A percentile compares a stretch with the other conserved stretches of the same genome.
Conservation (phyloP, 169 alveolate genomes). For the Plasmodium fragile region DNA sequence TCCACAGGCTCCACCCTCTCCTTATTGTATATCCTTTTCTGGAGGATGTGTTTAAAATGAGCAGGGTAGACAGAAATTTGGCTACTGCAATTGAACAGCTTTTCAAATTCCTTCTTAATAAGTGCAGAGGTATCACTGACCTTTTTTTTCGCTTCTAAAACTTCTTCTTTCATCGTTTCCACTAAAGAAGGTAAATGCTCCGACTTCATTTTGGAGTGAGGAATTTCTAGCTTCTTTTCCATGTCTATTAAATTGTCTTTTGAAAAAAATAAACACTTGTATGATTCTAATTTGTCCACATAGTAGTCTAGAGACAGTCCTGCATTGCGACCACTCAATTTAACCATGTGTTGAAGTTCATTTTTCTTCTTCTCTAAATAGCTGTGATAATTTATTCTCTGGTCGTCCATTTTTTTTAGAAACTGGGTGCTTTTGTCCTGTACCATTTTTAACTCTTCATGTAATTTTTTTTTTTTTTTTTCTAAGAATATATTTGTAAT, state of each 20-base stretch:
- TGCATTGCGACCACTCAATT: constrained; percentile 65
- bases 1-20: background rate
- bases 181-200: constrained; percentile 23
- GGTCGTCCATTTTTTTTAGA: constrained; percentile 45
- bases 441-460: constrained; percentile 30
- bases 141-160: constrained; percentile 18
- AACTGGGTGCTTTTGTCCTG: constrained; percentile 68
- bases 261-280: constrained; percentile 64
- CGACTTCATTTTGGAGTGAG: constrained; percentile 67
- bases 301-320: constrained; percentile 59
- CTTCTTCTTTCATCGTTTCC: constrained; percentile 2
- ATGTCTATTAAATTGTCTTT: constrained; percentile 68
- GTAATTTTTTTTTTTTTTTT: constrained; percentile 27
- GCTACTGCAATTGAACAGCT: constrained; percentile 11
- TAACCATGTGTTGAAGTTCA: constrained; percentile 67
- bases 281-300: constrained; percentile 69
- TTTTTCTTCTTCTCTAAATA: constrained; percentile 63
- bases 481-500: constrained; percentile 29
- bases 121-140: constrained; percentile 8
- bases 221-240: constrained; percentile 43
- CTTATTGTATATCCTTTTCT: constrained; percentile 25
- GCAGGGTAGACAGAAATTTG: constrained; percentile 72
- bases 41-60: constrained; percentile 33
- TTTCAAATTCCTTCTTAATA: constrained; percentile 44
- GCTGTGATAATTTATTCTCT: constrained; percentile 51